Percentiles rank a stretch among this genome's conserved stretches.
phyloP scores from a whole-genome alignment of 495 filamentous ascomycete genomes.

The Hypoxylon fuscum region DNA sequence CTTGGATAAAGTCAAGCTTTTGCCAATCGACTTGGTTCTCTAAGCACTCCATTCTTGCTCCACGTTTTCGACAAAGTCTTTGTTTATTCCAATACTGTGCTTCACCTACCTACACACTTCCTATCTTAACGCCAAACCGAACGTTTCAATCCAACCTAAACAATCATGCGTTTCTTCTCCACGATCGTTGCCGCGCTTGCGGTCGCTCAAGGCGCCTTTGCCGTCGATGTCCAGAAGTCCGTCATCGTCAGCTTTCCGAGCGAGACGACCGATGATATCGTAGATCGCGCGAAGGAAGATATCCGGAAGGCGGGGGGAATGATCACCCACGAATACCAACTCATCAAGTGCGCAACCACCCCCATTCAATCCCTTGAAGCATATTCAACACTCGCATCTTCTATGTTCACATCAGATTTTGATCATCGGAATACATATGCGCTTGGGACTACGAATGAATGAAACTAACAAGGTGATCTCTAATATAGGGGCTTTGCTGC shows the following conservation, averaged over 20 bases:
- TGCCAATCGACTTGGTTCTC: neutral
- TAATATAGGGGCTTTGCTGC: constrained; percentile 75
- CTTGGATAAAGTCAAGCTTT: constrained; percentile 6
- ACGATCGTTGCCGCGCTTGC: constrained; percentile 65
- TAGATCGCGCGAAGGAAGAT: constrained; percentile 74
- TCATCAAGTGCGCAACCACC: constrained; percentile 61
- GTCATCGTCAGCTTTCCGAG: constrained; percentile 81
- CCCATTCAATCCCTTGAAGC: neutral
- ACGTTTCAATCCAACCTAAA: neutral
- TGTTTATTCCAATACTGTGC: neutral
- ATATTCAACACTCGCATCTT: neutral
- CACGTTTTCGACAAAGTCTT: neutral
- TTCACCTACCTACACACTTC: constrained; percentile 1
- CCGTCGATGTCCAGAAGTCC: constrained; percentile 68
- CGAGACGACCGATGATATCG: constrained; percentile 72
- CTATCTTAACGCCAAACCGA: constrained; percentile 1
- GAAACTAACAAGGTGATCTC: constrained; percentile 11
- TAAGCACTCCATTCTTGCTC: neutral
- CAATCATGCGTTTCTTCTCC: constrained; percentile 67
- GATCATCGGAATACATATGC: neutral
- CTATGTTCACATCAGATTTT: neutral
- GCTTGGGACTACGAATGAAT: neutral
- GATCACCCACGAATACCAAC: constrained; percentile 64
- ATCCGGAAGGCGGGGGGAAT: constrained; percentile 71
- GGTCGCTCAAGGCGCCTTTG: constrained; percentile 60